Evolutionary conservation across 352 stramenopile species (phyloP).

Genomic region (Globisporangium spinosum): DNA sequence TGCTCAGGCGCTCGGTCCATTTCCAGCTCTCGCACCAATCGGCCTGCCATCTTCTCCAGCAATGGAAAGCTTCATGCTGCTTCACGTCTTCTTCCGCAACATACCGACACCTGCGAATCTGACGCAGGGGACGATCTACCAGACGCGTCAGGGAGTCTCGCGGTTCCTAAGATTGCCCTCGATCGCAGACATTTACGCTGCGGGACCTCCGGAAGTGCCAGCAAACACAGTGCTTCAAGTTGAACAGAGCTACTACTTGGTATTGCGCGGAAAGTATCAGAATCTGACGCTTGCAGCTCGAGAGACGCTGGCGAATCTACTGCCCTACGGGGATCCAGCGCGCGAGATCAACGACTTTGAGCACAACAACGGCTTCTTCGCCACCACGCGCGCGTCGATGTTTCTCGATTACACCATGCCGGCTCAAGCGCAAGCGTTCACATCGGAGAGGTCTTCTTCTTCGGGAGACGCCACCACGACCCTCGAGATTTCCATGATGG

Average conservation of each 20-base stretch:
- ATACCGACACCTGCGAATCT: conserved; percentile 33
- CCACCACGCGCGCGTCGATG: conserved; percentile 23
- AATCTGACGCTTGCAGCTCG: conserved; percentile 21
- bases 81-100: conserved; percentile 44
- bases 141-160: conserved; percentile 39
- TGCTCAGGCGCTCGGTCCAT: conserved; percentile 23
- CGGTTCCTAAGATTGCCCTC: conserved; percentile 35
- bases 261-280: conserved; percentile 4
- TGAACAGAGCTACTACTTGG: conserved; percentile 39
- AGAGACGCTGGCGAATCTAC: conserved; percentile 34
- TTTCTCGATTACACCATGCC: conserved; percentile 45
- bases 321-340: conserved; percentile 42
- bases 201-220: conserved; percentile 24
- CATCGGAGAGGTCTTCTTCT: not conserved
- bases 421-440: not conserved
- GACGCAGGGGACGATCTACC: conserved; percentile 36
- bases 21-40: conserved; percentile 14
- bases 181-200: conserved; percentile 22
- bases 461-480: not conserved
- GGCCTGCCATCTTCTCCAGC: conserved; percentile 1
- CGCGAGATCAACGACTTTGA: conserved; percentile 21
- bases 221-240: conserved; percentile 35
- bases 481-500: conserved; percentile 16
- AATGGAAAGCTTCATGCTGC: conserved; percentile 30
- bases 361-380: conserved; percentile 15